Conservation (phyloP, 176 grass and related monocot species). For the Ampelocalamus luodianensis region DNA sequence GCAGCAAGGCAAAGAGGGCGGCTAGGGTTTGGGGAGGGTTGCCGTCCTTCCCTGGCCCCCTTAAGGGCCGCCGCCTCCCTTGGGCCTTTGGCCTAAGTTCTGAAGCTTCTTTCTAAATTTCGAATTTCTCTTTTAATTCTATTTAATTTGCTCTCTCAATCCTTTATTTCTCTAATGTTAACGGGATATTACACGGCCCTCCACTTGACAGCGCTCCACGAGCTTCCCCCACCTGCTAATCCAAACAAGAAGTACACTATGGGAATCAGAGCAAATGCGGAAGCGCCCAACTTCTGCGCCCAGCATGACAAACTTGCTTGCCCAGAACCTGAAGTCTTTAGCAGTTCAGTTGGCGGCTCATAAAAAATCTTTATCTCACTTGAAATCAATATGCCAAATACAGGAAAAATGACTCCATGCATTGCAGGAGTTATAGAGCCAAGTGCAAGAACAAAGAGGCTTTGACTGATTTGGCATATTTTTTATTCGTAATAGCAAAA, state of each 20-base stretch:
- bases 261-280: constrained; percentile 51
- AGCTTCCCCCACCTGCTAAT: constrained; percentile 80
- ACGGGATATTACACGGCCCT: too few species aligned
- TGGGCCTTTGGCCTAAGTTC: too few species aligned
- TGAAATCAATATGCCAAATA: constrained; percentile 74
- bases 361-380: constrained; percentile 78
- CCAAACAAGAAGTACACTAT: constrained; percentile 73
- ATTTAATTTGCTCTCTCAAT: too few species aligned
- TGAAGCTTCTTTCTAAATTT: too few species aligned
- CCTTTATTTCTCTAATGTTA: too few species aligned
- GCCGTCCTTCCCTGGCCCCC: too few species aligned
- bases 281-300: constrained; percentile 41
- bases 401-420: constrained; percentile 63
- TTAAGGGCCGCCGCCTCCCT: too few species aligned
- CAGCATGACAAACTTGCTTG: constrained; percentile 66
- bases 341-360: constrained; percentile 60
- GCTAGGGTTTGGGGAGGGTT: too few species aligned
- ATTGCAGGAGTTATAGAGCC: constrained; percentile 59
- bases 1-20: too few species aligned
- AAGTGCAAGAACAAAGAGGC: constrained; percentile 49
- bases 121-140: too few species aligned
- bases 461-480: too few species aligned
- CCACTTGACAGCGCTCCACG: background rate
- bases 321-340: constrained; percentile 80
- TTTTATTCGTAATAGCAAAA: too few species aligned